These are phyloP conservation scores for Rachicladosporium sp. DNA, from an alignment of 2,329 filamentous ascomycete genomes.

Conservation along the genomic window DNA sequence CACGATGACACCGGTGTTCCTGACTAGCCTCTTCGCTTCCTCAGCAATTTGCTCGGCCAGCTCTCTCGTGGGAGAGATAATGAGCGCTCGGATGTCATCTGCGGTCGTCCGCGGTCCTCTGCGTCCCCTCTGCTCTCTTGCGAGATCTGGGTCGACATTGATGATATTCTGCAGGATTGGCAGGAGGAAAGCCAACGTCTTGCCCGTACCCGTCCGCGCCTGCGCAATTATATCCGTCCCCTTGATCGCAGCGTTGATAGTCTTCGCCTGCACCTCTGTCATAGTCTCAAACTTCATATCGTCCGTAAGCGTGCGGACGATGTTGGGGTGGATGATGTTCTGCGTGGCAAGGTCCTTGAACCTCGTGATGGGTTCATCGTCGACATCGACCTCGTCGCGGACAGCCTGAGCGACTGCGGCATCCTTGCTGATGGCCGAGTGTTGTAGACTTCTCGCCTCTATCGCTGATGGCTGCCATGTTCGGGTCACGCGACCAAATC, in stretches of 20 bases:
- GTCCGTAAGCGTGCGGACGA: constrained; percentile 57
- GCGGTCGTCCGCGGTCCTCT: constrained; percentile 37
- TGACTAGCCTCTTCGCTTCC: constrained; percentile 60
- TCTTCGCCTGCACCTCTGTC: constrained; percentile 83
- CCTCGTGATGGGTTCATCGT: constrained; percentile 23
- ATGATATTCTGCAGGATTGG: constrained; percentile 75
- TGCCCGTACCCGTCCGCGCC: constrained; percentile 93
- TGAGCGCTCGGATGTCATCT: constrained; percentile 45
- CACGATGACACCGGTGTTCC: constrained; percentile 54
- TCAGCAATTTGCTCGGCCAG: constrained; percentile 52
- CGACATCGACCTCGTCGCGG: constrained; percentile 11
- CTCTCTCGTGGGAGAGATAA: constrained; percentile 52
- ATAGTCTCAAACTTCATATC: constrained; percentile 70
- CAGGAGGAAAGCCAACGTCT: constrained; percentile 85
- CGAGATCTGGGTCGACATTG: constrained; percentile 48
- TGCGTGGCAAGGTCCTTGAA: constrained; percentile 33
- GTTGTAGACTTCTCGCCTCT: constrained; percentile 21
- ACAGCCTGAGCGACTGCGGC: constrained; percentile 11
- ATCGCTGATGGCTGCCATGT: constrained; percentile 2
- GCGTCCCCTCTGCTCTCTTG: constrained; percentile 32
- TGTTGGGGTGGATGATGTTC: constrained; percentile 46
- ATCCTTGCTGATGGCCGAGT: constrained; percentile 26
- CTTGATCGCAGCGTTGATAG: constrained; percentile 66
- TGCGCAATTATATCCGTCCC: constrained; percentile 80
- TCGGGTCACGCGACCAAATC: constrained; percentile 4